Evolutionary conservation across 192 early-diverging fungal species (phyloP).

Genomic region (Backusella morwellensis): DNA sequence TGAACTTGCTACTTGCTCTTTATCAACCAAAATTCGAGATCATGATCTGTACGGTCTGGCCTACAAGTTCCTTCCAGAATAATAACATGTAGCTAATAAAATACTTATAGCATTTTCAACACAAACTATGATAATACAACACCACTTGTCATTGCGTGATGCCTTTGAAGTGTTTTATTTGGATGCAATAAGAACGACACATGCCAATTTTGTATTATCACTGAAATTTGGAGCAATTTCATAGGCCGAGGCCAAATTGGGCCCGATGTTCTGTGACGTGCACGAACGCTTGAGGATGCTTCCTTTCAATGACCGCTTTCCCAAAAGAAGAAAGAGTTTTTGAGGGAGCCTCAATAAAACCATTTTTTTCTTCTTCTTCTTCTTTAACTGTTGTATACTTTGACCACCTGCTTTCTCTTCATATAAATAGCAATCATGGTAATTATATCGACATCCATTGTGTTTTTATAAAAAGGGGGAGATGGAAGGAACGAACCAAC

Average conservation of each 20-base stretch:
- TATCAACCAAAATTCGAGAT: too few relatives aligned
- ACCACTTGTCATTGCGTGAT: too few relatives aligned
- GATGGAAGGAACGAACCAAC: neutral
- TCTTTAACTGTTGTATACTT: neutral
- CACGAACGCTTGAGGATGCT: conserved; percentile 1
- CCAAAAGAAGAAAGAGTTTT: neutral
- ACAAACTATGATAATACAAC: too few relatives aligned
- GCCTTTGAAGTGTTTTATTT: too few relatives aligned
- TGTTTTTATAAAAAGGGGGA: neutral
- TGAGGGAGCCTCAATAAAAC: neutral
- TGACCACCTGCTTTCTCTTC: neutral
- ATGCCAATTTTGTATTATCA: neutral
- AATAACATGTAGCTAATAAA: too few relatives aligned
- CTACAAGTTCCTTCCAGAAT: too few relatives aligned
- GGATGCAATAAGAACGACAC: too few relatives aligned
- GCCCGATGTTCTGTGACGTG: neutral
- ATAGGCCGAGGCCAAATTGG: neutral
- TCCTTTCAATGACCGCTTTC: conserved; percentile 5
- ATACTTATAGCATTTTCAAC: too few relatives aligned
- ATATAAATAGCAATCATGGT: neutral
- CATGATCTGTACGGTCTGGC: too few relatives aligned
- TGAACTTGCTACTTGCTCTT: too few relatives aligned
- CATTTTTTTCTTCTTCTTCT: neutral
- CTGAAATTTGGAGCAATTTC: neutral
- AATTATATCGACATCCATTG: neutral